A percentile compares a stretch with the other conserved stretches of the same genome.
Evolutionary conservation across 2,329 filamentous ascomycete species (phyloP).

Genomic region (Phialemonium atrogriseum): DNA sequence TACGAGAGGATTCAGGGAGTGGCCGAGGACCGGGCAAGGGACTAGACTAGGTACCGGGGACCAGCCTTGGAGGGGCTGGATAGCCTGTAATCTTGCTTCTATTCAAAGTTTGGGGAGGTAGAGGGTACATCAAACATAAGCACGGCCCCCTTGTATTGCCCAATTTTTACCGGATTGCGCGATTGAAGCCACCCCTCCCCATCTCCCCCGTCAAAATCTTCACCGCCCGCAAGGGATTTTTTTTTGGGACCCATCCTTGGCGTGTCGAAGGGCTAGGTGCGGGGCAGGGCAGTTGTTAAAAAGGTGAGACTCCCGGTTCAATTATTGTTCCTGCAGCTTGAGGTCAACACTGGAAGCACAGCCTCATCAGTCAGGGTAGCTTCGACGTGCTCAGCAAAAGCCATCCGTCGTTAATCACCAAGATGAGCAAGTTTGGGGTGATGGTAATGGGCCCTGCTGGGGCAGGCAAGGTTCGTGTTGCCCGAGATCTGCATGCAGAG

Average conservation of each 20-base stretch:
- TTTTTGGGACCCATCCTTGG: no score
- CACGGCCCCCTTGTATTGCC: neutral
- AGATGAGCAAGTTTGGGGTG: slow-evolving; percentile 88
- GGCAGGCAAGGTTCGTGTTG: slow-evolving; percentile 68
- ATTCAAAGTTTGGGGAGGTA: neutral
- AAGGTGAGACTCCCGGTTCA: no score
- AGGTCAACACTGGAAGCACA: neutral
- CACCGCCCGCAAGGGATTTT: no score
- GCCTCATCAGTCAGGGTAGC: neutral
- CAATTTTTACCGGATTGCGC: slow-evolving; percentile 1
- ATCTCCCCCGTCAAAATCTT: no score
- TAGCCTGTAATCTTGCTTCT: no score
- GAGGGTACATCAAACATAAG: slow-evolving; percentile 3
- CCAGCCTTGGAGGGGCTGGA: no score
- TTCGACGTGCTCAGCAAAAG: neutral
- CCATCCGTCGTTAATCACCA: slow-evolving; percentile 12
- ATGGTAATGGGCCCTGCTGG: slow-evolving; percentile 96
- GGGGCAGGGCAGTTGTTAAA: no score
- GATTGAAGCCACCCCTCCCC: neutral
- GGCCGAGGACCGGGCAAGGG: no score
- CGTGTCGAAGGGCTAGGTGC: no score
- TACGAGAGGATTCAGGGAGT: no score
- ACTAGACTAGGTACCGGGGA: no score
- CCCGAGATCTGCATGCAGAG: neutral
- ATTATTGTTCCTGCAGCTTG: no score